Conservation (phyloP, 2,329 filamentous ascomycete species). For the Aspergillus phoenicis region DNA sequence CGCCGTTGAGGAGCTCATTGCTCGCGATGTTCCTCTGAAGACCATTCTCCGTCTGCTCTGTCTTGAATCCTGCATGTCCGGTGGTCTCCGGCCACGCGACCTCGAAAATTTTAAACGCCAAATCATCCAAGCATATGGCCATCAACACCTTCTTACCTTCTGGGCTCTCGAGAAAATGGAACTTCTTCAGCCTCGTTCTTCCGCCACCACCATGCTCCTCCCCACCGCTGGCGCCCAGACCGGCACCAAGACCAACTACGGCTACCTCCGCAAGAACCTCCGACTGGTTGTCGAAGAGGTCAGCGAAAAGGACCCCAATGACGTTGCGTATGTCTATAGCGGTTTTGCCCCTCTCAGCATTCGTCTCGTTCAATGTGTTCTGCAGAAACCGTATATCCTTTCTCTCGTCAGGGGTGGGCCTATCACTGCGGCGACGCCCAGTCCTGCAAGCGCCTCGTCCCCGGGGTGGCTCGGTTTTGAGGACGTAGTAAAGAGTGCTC, state of each 20-base stretch:
- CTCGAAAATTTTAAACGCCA: constrained; percentile 86
- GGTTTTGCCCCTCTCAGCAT: constrained; percentile 94
- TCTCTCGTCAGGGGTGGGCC: constrained; percentile 68
- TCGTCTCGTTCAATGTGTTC: constrained; percentile 84
- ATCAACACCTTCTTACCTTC: constrained; percentile 90
- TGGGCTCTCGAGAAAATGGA: constrained; percentile 86
- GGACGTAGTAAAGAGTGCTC: constrained; percentile 82
- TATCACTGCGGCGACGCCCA: constrained; percentile 47
- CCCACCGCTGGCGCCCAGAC: constrained; percentile 67
- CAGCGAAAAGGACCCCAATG: constrained; percentile 89
- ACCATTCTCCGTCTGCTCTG: constrained; percentile 83
- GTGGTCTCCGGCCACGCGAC: constrained; percentile 84
- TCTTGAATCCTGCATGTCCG: constrained; percentile 86
- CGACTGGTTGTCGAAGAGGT: constrained; percentile 94
- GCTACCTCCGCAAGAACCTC: constrained; percentile 80
- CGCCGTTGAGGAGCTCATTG: constrained; percentile 90
- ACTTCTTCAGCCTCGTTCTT: constrained; percentile 75
- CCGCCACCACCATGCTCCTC: constrained; percentile 77
- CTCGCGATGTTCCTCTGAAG: constrained; percentile 77
- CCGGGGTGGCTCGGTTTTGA: constrained; percentile 94
- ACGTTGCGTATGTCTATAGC: constrained; percentile 96
- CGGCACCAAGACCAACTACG: constrained; percentile 85
- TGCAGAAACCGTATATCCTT: constrained; percentile 85
- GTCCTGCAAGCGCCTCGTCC: constrained; percentile 60
- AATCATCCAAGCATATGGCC: constrained; percentile 89